Conservation (phyloP, 2,329 filamentous ascomycete species). For the Grosmannia penicillata region DNA sequence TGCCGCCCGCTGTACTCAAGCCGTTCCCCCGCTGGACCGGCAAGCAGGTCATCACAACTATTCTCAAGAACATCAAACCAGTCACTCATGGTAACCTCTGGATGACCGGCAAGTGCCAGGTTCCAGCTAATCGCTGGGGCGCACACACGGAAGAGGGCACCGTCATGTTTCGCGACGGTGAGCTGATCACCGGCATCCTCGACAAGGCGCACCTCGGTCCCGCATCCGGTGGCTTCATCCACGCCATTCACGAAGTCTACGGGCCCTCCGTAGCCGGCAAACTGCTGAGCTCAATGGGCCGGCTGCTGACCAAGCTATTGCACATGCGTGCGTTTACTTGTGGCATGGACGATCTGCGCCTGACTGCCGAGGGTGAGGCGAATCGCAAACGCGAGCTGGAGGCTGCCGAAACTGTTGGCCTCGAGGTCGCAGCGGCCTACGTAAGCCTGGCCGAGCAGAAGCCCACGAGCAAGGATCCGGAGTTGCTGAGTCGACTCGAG, state of each 20-base stretch:
- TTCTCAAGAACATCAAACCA: constrained; percentile 84
- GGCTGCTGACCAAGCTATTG: constrained; percentile 75
- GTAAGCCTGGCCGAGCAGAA: constrained; percentile 62
- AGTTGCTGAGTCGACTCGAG: constrained; percentile 67
- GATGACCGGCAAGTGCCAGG: constrained; percentile 65
- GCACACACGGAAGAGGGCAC: constrained; percentile 58
- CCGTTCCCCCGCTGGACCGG: constrained; percentile 80
- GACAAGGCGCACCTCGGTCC: constrained; percentile 94
- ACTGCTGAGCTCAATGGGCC: constrained; percentile 75
- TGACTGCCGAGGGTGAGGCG: constrained; percentile 67
- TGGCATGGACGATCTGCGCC: constrained; percentile 86
- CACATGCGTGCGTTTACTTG: constrained; percentile 94
- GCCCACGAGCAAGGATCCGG: constrained; percentile 47
- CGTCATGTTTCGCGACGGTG: constrained; percentile 74
- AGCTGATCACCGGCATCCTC: constrained; percentile 78
- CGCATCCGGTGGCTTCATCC: constrained; percentile 71
- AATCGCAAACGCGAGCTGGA: constrained; percentile 53
- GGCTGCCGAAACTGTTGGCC: constrained; percentile 53
- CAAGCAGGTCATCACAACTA: constrained; percentile 87
- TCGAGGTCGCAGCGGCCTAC: constrained; percentile 72
- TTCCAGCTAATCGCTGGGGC: constrained; percentile 69
- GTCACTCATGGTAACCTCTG: constrained; percentile 60
- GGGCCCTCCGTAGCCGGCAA: constrained; percentile 77
- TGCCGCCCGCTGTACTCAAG: constrained; percentile 70
- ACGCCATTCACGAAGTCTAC: constrained; percentile 86